These are phyloP conservation scores for Neurospora sp. DNA, from an alignment of 495 filamentous ascomycete genomes.

Conservation along the genomic window DNA sequence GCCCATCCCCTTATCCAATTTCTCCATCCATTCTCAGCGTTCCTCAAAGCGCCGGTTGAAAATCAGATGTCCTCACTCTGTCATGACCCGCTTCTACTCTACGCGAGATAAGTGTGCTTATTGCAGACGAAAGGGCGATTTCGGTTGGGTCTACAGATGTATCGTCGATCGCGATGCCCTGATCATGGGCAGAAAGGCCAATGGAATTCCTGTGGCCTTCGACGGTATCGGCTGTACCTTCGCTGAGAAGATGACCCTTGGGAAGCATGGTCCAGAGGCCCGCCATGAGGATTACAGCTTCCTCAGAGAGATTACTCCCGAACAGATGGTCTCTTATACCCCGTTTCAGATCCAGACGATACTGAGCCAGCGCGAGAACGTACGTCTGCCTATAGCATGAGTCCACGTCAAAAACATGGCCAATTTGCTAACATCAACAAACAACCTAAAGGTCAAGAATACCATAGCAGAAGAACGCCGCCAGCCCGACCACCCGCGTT, in stretches of 20 bases:
- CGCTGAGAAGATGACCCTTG: slow-evolving; percentile 13
- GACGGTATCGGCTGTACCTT: slow-evolving; percentile 17
- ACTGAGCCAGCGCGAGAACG: slow-evolving; percentile 31
- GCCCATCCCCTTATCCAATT: slow-evolving; percentile 4
- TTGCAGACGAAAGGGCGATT: slow-evolving; percentile 36
- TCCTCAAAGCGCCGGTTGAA: slow-evolving; percentile 5
- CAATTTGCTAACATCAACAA: not conserved
- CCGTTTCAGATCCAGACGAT: slow-evolving; percentile 29
- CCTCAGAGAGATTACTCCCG: slow-evolving; percentile 42
- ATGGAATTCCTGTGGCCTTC: slow-evolving; percentile 21
- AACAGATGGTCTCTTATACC: slow-evolving; percentile 34
- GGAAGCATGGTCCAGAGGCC: slow-evolving; percentile 22
- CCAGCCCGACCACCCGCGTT: not conserved
- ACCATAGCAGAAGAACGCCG: slow-evolving; percentile 11
- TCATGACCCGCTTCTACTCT: slow-evolving; percentile 46
- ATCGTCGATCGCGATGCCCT: slow-evolving; percentile 45
- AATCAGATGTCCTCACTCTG: slow-evolving; percentile 47
- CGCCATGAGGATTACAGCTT: slow-evolving; percentile 28
- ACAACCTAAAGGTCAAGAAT: slow-evolving; percentile 13
- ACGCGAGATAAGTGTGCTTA: slow-evolving; percentile 34
- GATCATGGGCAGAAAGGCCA: slow-evolving; percentile 25
- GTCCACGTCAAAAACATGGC: not conserved
- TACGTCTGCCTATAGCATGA: slow-evolving; percentile 4
- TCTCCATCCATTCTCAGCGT: not conserved
- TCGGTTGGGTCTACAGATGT: slow-evolving; percentile 61